Evolutionary conservation across 345 rosid species (phyloP), one percentile per base, ranked within the genome.

Genomic region (Linum usitatissimum): DNA sequence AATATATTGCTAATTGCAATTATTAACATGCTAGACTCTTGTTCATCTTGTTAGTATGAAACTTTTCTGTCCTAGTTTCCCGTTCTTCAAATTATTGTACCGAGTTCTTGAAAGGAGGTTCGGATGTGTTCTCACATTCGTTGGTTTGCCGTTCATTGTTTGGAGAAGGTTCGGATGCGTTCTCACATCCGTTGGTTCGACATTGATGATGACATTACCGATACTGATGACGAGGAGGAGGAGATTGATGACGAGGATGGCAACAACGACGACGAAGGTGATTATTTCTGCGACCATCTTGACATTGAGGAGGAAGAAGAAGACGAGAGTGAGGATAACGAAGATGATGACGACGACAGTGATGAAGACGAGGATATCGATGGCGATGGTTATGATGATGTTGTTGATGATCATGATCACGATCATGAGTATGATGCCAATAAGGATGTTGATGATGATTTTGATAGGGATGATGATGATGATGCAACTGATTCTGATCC

Each of bases 401-500:
- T 9, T 4, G 51, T 40, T 9, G 55, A 63, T 40, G 70, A 63
- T 53, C 67, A 55, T 23, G 59, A 20, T 56, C 7, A 19, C 18
- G 59, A 56, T 12, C 28, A 56, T 56, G 59, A 56, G 23, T 21
- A 19, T 19, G 59, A 19, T n/a, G 59, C 7, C 23, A 23, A 56
- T 56, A 23, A 59, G 31, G 59, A 60, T 60, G 66, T 45, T 76
- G 76, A 67, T 79, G 71, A 62, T 57, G 48, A 18, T 66, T 30
- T 66, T 62, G 68, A 59, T 8, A 31, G 64, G 64, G 67, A 30
- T 61, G 64, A 23, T 23, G 28, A 23, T 63, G 70, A 67, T 60
- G 68, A 67, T 72, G 67, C 54, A 55, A 56, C n/a, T 70, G 71
- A 75, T 69, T 70, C 66, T 73, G 75, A 75, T 82, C 69, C 76